These are phyloP conservation scores for Dovyalis caffra DNA, from an alignment of 345 rosid species.

Conservation along the genomic window DNA sequence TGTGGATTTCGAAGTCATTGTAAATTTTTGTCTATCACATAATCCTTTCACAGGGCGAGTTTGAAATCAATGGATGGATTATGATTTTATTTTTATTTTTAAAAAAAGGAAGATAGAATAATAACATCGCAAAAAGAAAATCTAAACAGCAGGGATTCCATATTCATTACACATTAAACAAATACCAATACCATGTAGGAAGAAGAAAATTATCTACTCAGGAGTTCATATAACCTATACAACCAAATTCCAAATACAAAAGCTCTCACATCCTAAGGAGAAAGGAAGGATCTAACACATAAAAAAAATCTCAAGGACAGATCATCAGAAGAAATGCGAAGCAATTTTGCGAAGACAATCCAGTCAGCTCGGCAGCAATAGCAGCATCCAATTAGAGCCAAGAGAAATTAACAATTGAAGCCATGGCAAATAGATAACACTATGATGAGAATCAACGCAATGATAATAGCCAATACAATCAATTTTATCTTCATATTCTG, in stretches of 20 bases:
- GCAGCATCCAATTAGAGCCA: slow-evolving; percentile 5
- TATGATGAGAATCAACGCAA: slow-evolving; percentile 63
- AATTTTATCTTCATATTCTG: slow-evolving; percentile 95
- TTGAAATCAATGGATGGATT: background rate
- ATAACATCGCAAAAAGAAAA: slow-evolving; percentile 2
- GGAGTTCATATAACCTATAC: slow-evolving; percentile 37
- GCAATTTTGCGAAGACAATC: slow-evolving; percentile 18
- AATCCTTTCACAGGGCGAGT: too few relatives aligned
- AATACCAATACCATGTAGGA: background rate
- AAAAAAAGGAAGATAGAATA: background rate
- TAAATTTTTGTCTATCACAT: too few relatives aligned
- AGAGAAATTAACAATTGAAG: slow-evolving; percentile 53
- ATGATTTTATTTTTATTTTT: too few relatives aligned
- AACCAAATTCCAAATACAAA: slow-evolving; percentile 31
- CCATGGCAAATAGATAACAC: slow-evolving; percentile 75
- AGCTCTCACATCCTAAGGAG: slow-evolving; percentile 16
- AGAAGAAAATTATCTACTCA: slow-evolving; percentile 21
- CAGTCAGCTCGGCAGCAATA: slow-evolving; percentile 25
- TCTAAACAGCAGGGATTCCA: slow-evolving; percentile 16
- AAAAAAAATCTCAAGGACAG: slow-evolving; percentile 3
- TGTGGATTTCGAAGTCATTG: background rate
- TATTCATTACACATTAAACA: slow-evolving; percentile 19
- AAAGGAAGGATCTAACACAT: slow-evolving; percentile 11
- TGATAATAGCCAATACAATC: slow-evolving; percentile 63
- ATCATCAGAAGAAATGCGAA: slow-evolving; percentile 8